Evolutionary conservation across 305 asterid species (phyloP).

Genomic region (Rubia tinctorum): DNA sequence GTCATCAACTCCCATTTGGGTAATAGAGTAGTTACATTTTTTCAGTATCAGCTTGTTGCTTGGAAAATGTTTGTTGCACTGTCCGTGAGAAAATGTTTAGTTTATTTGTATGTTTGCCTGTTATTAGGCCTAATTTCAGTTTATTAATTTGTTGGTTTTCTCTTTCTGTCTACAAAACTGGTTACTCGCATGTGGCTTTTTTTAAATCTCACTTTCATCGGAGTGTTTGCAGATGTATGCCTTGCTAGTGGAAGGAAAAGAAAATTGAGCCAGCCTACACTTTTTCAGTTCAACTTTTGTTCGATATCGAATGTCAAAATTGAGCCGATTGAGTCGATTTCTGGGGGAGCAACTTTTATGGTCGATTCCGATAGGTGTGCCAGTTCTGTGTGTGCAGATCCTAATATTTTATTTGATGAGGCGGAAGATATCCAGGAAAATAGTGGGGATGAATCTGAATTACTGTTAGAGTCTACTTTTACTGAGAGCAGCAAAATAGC

Average conservation of each 20-base stretch:
- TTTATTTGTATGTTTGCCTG: background rate
- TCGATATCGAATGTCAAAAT: constrained; percentile 44
- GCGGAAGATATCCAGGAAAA: constrained; percentile 28
- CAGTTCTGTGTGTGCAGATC: constrained; percentile 16
- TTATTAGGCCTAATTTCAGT: background rate
- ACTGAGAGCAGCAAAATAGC: constrained; percentile 14
- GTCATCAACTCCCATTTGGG: constrained; percentile 82
- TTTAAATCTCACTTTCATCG: background rate
- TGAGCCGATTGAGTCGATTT: constrained; percentile 26
- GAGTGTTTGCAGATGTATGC: constrained; percentile 60
- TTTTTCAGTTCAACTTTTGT: constrained; percentile 66
- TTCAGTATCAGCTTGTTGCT: background rate
- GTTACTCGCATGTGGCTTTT: background rate
- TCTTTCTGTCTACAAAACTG: background rate
- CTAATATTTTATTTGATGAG: constrained; percentile 21
- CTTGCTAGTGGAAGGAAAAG: constrained; percentile 71
- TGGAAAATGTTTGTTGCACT: background rate
- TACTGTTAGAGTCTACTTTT: constrained; percentile 16
- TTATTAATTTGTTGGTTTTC: background rate
- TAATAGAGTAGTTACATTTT: constrained; percentile 8
- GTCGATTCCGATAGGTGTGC: constrained; percentile 14
- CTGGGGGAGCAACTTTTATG: constrained; percentile 16
- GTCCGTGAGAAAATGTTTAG: background rate
- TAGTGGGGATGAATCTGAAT: constrained; percentile 13
- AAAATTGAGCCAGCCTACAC: constrained; percentile 74